Evolutionary conservation across 2,329 filamentous ascomycete species (phyloP), one percentile per base, ranked within the genome.

Genomic region (Colletotrichum spinosum): DNA sequence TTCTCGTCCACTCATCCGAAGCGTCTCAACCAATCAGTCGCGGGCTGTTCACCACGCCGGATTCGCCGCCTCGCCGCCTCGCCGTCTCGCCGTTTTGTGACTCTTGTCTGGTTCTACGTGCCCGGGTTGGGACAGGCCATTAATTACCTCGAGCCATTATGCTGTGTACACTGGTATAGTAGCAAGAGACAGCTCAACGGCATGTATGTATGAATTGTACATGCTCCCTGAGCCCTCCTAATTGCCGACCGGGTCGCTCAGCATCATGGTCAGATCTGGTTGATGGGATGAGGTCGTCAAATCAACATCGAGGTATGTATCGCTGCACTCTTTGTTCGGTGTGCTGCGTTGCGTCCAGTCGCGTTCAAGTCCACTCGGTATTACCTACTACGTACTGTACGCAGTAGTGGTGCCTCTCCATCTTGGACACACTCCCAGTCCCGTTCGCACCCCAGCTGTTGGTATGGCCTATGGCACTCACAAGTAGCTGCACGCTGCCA

Each of bases 41-140:
- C 17, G 10, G 15, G 12, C 17, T 17, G n/a, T 41, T 41, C 13
- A n/a, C 34, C 25, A n/a, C 61, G 61, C 61, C 41, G 62, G 42
- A 51, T 62, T 62, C 57, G 52, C 62, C 62, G 57, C 51, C 52
- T 62, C 57, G 52, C 62, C 62, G 57, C 51, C 52, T 56, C 50
- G 62, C 41, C 57, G 62, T 65, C 17, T 17, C 17, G 17, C 17
- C 17, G 17, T 17, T 56, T 46, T 46, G 39, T 62, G 51, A 61
- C 46, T 65, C 33, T 45, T 48, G 17, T 45, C 52, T 48, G 35
- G 10, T 8, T n/a, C 35, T 50, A 35, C 57, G 52, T 61, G 44
- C 56, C 60, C 48, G 60, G 33, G 17, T 17, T 17, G 17, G 17
- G 17, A 17, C 17, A 17, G 17, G 17, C 17, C 17, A 17, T 17